phyloP scores from a whole-genome alignment of 2,329 filamentous ascomycete species.

The Colletotrichum neosansevieriae region DNA sequence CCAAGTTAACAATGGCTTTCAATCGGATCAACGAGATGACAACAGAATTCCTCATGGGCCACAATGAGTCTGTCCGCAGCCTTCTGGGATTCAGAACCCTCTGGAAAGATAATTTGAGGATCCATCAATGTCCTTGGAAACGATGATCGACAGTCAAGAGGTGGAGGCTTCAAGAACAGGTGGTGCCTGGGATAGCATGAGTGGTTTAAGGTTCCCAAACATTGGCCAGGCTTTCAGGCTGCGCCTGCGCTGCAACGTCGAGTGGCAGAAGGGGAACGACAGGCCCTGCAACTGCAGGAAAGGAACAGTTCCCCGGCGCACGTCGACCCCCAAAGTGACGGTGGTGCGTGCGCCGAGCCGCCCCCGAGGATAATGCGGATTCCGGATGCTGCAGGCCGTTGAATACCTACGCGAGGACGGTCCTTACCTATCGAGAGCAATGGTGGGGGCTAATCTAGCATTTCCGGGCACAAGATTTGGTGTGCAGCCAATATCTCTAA shows the following conservation, averaged over 20 bases:
- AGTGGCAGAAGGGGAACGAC: background rate
- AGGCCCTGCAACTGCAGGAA: background rate
- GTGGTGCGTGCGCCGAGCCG: background rate
- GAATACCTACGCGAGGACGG: background rate
- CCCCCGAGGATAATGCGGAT: background rate
- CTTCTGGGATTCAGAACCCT: background rate
- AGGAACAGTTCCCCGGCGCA: constrained; percentile 18
- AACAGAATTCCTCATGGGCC: background rate
- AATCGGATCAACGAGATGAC: constrained; percentile 8
- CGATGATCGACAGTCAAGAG: background rate
- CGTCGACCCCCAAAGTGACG: background rate
- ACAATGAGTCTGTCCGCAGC: background rate
- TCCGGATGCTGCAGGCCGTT: constrained; percentile 23
- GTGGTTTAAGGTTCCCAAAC: constrained; percentile 19
- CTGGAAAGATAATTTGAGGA: background rate
- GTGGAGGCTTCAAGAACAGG: background rate
- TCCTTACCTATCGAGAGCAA: constrained; percentile 24
- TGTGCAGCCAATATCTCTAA: background rate
- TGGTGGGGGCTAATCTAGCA: constrained; percentile 11
- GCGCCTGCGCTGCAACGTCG: constrained; percentile 17
- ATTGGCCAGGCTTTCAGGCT: constrained; percentile 6
- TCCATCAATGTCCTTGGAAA: background rate
- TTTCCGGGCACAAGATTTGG: background rate
- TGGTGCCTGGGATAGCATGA: background rate
- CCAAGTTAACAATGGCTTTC: background rate